Conservation (phyloP, 2,329 filamentous ascomycete species). For the Lecanicillium sp. region DNA sequence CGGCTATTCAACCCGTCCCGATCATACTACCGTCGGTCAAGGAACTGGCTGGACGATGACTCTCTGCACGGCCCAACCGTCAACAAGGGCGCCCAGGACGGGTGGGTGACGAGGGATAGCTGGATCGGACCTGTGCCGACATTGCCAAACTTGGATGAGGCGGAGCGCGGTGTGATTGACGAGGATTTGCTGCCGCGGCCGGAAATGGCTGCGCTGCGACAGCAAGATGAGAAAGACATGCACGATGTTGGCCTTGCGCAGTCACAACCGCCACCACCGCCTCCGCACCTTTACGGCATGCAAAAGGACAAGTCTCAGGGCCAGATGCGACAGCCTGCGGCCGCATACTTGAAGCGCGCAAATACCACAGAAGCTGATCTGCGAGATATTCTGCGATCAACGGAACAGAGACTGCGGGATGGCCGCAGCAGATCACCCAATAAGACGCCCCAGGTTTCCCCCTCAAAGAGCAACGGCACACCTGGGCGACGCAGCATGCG, state of each 20-base stretch:
- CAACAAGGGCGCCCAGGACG: conserved; percentile 18
- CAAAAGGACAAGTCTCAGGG: no score
- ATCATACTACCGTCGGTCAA: conserved; percentile 17
- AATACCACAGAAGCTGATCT: conserved; percentile 37
- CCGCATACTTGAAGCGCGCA: conserved; percentile 1
- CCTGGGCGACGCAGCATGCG: neutral
- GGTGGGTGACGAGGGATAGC: conserved; percentile 23
- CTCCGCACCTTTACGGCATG: no score
- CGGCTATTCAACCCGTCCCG: conserved; percentile 18
- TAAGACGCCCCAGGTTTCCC: conserved; percentile 21
- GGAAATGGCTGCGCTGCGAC: no score
- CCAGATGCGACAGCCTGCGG: neutral
- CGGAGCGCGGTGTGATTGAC: conserved; percentile 14
- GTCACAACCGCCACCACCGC: no score
- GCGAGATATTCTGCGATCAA: conserved; percentile 43
- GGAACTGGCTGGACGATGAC: conserved; percentile 43
- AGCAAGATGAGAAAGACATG: neutral
- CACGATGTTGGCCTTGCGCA: neutral
- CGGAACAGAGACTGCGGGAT: conserved; percentile 41
- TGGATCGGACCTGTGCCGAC: conserved; percentile 27
- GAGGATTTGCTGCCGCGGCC: neutral
- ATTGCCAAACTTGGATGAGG: conserved; percentile 23
- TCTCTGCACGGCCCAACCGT: conserved; percentile 38
- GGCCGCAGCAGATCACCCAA: conserved; percentile 23
- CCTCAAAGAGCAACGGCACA: conserved; percentile 14